A percentile compares a stretch with the other conserved stretches of the same genome.
These are phyloP conservation scores for Aurantiochytrium sp. DNA, from an alignment of 108 stramenopile species.

Conservation along the genomic window DNA sequence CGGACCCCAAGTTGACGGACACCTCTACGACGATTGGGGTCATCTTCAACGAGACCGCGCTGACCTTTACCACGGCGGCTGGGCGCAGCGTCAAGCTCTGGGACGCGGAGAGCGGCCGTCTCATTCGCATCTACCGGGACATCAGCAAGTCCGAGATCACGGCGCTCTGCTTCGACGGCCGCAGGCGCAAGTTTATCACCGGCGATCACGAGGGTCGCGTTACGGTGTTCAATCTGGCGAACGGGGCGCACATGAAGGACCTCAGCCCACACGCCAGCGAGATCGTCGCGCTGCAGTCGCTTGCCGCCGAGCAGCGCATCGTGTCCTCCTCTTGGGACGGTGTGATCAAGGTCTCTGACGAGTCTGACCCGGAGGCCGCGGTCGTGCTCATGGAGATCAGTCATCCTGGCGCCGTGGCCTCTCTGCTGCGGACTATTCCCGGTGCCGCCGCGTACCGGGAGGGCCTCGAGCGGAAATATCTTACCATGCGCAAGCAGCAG, in stretches of 20 bases:
- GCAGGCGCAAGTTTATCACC: conserved; percentile 49
- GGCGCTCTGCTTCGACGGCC: conserved; percentile 49
- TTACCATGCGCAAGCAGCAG: neutral
- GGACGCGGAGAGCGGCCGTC: conserved; percentile 51
- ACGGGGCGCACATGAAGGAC: conserved; percentile 56
- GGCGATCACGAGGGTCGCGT: conserved; percentile 43
- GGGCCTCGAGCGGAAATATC: neutral
- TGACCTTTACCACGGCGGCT: conserved; percentile 47
- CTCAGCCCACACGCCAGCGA: conserved; percentile 38
- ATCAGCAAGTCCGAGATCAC: conserved; percentile 43
- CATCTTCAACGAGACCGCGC: conserved; percentile 44
- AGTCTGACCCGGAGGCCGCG: conserved; percentile 34
- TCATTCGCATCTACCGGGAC: conserved; percentile 37
- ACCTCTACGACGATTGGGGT: conserved; percentile 44
- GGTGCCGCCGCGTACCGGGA: neutral
- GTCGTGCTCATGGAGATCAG: conserved; percentile 22
- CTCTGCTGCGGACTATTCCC: neutral
- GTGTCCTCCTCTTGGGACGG: conserved; percentile 39
- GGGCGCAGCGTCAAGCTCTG: conserved; percentile 45
- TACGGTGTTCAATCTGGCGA: conserved; percentile 51
- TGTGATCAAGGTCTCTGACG: conserved; percentile 32
- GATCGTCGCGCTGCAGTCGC: conserved; percentile 37
- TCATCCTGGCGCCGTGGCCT: neutral
- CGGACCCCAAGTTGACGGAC: conserved; percentile 53
- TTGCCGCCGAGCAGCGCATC: conserved; percentile 25